Conservation (phyloP, 139 green algal genomes). For the Parachlorella kessleri region DNA sequence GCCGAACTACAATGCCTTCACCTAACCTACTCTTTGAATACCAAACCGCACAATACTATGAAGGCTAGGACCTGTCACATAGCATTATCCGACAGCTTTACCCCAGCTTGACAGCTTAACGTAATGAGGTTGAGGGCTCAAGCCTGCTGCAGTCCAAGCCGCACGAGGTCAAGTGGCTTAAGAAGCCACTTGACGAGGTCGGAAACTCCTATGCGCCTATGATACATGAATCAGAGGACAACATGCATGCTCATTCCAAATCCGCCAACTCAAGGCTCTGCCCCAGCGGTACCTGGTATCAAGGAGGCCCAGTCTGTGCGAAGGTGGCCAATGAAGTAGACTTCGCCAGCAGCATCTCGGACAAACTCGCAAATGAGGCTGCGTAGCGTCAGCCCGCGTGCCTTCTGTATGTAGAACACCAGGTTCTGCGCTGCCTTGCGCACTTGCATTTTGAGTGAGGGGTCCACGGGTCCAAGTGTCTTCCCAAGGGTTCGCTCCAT, state of each 20-base stretch:
- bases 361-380: conserved; percentile 56
- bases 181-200: too few relatives aligned
- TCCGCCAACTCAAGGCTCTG: too few relatives aligned
- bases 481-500: background rate
- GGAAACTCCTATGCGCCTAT: too few relatives aligned
- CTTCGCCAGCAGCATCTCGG: conserved; percentile 31
- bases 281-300: background rate
- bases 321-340: conserved; percentile 56
- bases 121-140: too few relatives aligned
- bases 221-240: background rate
- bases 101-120: background rate
- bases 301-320: conserved; percentile 56
- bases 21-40: too few relatives aligned
- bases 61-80: too few relatives aligned
- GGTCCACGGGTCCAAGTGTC: conserved; percentile 41
- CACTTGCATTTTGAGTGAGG: conserved; percentile 52
- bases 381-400: conserved; percentile 53
- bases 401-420: conserved; percentile 66
- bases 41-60: too few relatives aligned
- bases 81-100: too few relatives aligned
- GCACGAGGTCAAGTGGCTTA: background rate
- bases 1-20: background rate
- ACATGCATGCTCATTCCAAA: background rate
- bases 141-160: too few relatives aligned
- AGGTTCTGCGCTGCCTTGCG: conserved; percentile 46